A percentile compares a stretch with the other conserved stretches of the same genome.
These are phyloP conservation scores for Aureobasidium zeae DNA, from an alignment of 2,329 filamentous ascomycete genomes.

Conservation along the genomic window DNA sequence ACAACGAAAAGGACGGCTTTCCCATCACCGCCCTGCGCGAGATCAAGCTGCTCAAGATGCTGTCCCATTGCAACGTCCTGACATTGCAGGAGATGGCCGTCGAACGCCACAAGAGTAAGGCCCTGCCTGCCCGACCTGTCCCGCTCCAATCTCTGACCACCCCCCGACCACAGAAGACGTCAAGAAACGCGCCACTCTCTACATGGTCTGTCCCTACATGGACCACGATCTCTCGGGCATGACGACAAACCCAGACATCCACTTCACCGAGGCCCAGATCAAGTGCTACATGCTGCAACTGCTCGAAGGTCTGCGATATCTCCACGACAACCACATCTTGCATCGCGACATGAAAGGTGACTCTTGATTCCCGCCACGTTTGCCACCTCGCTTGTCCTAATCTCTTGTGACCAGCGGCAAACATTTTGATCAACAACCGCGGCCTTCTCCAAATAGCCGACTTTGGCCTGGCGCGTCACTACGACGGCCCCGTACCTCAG, in stretches of 20 bases:
- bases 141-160: not conserved
- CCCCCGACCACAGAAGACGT: constrained; percentile 31
- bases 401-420: constrained; percentile 54
- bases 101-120: constrained; percentile 72
- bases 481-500: constrained; percentile 72
- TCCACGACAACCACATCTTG: constrained; percentile 57
- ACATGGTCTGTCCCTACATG: constrained; percentile 99
- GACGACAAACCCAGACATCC: constrained; percentile 85
- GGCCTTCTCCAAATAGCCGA: constrained; percentile 94
- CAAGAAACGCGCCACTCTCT: constrained; percentile 67
- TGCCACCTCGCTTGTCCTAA: constrained; percentile 15
- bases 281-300: constrained; percentile 97
- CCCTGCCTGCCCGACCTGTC: constrained; percentile 15
- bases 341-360: constrained; percentile 86
- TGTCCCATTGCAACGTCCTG: constrained; percentile 85
- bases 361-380: constrained; percentile 22
- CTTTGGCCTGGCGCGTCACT: constrained; percentile 88
- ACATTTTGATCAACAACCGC: constrained; percentile 88
- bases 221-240: constrained; percentile 97
- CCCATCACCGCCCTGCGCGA: constrained; percentile 97
- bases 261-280: constrained; percentile 81
- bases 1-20: constrained; percentile 98
- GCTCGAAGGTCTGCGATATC: constrained; percentile 77
- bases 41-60: constrained; percentile 91
- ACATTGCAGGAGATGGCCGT: constrained; percentile 93